These are phyloP conservation scores for Typha latifolia DNA, from an alignment of 176 grass and related monocot species.

Conservation along the genomic window DNA sequence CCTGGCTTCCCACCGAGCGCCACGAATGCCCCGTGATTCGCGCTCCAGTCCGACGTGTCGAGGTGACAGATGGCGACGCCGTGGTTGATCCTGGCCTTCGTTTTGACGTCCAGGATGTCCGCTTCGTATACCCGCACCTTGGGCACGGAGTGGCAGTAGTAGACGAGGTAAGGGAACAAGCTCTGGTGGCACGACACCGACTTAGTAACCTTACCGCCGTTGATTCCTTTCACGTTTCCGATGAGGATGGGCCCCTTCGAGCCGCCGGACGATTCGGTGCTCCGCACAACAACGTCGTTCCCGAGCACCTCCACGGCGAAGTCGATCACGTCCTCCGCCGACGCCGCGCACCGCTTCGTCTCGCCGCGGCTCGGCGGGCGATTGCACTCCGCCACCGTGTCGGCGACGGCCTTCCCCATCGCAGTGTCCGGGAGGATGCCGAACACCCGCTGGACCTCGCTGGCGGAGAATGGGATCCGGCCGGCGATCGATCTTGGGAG, in stretches of 20 bases:
- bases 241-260: conserved; percentile 38
- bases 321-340: conserved; percentile 77
- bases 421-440: conserved; percentile 35
- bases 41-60: conserved; percentile 75
- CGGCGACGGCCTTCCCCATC: conserved; percentile 57
- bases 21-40: conserved; percentile 47
- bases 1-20: conserved; percentile 58
- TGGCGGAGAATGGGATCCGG: conserved; percentile 44
- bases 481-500: conserved; percentile 39
- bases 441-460: conserved; percentile 35
- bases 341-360: conserved; percentile 60
- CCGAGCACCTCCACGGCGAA: conserved; percentile 71
- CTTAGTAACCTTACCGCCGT: conserved; percentile 45
- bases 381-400: conserved; percentile 47
- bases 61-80: conserved; percentile 81
- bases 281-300: conserved; percentile 47
- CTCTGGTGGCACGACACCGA: conserved; percentile 85
- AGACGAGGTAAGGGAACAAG: conserved; percentile 81
- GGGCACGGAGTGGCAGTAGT: conserved; percentile 84
- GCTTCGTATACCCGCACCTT: conserved; percentile 70
- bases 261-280: conserved; percentile 48
- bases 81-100: conserved; percentile 37
- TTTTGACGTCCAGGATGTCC: conserved; percentile 34
- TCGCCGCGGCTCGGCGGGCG: conserved; percentile 48
- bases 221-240: conserved; percentile 36